Base-by-base conservation (phyloP, 352 stramenopile species). In the Phytopythium vexans region DNA sequence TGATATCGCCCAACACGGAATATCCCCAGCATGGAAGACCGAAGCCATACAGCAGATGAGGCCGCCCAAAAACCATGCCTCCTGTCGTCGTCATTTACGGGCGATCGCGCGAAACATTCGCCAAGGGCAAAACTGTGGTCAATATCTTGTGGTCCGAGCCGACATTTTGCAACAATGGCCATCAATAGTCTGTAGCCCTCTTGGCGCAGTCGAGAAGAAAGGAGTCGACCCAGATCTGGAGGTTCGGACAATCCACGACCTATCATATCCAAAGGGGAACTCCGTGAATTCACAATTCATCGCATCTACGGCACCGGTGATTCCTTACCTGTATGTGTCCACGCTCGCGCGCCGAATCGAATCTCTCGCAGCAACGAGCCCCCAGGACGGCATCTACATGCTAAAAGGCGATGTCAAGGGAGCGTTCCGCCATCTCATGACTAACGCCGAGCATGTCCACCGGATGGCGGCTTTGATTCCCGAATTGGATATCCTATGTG, bases 341-440 rank as follows among this genome's bases (percentile, higher is more conserved):
- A 38, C 38, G 1, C 48, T 68, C 11, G 61, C 61, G 0, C 2
- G 42, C 6, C n/a, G 56, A 7, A 66, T 66, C 12, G 42, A 70
- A 31, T 11, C 11, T 1, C 36, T 62, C 9, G 38, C 52, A 0
- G 15, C 36, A 0, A 21, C 1, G 12, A 35, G 33, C 9, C 45
- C n/a, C 35, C 39, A 14, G 5, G 8, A 11, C 0, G 6, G n/a
- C 6, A 54, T 57, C 47, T 34, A 54, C 16, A 42, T 65, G 0
- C 36, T 60, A 0, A 62, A 69, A 51, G 49, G 56, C 2, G 43
- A 66, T n/a, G 52, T 66, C 3, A 70, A 70, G 21, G 41, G 42
- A 6, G 43, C 56, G 1, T 65, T 62, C 27, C 34, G 56, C 0
- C 38, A 38, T 27, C 60, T 37, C 46, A 57, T 49, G n/a, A 54